phyloP scores from a whole-genome alignment of 352 stramenopile species.

The Hyaloperonospora arabidopsidis region DNA sequence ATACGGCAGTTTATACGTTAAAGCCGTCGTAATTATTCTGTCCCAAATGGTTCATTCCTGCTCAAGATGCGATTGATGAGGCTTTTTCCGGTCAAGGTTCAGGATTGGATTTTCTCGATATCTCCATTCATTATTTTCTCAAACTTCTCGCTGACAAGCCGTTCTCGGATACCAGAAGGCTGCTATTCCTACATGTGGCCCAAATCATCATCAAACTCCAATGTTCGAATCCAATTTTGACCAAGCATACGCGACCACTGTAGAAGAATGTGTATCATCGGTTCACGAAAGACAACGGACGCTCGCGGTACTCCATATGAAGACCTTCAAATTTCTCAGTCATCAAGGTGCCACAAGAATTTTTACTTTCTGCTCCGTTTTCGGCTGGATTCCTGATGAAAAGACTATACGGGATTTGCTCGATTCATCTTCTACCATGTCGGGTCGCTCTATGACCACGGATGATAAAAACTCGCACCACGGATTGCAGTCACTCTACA shows the following conservation, averaged over 20 bases:
- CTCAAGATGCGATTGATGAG: background rate
- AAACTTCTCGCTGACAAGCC: background rate
- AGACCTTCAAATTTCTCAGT: background rate
- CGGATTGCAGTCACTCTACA: background rate
- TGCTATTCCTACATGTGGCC: background rate
- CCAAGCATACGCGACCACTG: conserved; percentile 2
- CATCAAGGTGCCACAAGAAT: background rate
- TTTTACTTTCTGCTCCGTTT: background rate
- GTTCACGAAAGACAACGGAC: background rate
- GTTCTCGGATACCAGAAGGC: background rate
- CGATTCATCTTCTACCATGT: background rate
- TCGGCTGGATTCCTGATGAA: background rate
- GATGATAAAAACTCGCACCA: background rate
- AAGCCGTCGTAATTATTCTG: background rate
- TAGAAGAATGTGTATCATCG: conserved; percentile 4
- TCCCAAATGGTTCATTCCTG: conserved; percentile 7
- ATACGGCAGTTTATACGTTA: conserved; percentile 8
- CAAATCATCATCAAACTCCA: conserved; percentile 5
- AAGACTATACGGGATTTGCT: background rate
- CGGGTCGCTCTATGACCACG: background rate
- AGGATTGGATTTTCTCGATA: conserved; percentile 11
- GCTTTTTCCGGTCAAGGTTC: conserved; percentile 1
- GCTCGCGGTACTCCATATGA: background rate
- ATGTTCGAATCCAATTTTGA: conserved; percentile 3
- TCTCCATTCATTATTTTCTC: no score